Percentiles rank a stretch among this genome's conserved stretches.
Evolutionary conservation across 164 flowering plant genomes (phyloP).

Genomic region (Brasenia schreberi): DNA sequence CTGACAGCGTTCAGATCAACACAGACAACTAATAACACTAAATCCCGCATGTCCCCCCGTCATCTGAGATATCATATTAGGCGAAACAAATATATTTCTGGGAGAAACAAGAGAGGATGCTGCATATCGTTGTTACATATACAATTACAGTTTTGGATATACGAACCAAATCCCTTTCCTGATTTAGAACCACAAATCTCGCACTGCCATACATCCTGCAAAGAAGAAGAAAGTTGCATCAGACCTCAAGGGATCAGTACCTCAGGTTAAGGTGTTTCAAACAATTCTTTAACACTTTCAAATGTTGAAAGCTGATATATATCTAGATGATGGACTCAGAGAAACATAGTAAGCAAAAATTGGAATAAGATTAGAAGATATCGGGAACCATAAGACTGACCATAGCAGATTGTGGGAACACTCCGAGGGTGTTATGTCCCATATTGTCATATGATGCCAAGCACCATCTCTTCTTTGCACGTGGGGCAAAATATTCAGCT

Average conservation of each 20-base stretch:
- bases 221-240: background rate
- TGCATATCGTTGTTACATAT: background rate
- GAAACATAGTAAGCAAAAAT: background rate
- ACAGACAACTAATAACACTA: background rate
- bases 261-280: background rate
- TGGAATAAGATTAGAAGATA: background rate
- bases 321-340: background rate
- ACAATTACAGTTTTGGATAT: background rate
- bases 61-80: background rate
- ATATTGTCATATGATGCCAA: constrained; percentile 83
- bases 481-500: constrained; percentile 81
- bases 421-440: constrained; percentile 88
- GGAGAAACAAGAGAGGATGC: background rate
- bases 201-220: constrained; percentile 77
- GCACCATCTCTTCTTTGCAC: constrained; percentile 98
- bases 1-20: no score
- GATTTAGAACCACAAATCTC: constrained; percentile 39
- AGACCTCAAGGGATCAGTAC: no score
- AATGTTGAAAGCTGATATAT: background rate
- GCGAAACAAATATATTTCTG: background rate
- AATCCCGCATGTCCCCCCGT: background rate
- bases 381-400: constrained; percentile 24
- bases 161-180: constrained; percentile 59
- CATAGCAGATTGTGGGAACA: constrained; percentile 88
- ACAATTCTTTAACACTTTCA: background rate